Evolutionary conservation across 148 eudicot genomes (phyloP).

Genomic region (Vaccinium vitisidaea): DNA sequence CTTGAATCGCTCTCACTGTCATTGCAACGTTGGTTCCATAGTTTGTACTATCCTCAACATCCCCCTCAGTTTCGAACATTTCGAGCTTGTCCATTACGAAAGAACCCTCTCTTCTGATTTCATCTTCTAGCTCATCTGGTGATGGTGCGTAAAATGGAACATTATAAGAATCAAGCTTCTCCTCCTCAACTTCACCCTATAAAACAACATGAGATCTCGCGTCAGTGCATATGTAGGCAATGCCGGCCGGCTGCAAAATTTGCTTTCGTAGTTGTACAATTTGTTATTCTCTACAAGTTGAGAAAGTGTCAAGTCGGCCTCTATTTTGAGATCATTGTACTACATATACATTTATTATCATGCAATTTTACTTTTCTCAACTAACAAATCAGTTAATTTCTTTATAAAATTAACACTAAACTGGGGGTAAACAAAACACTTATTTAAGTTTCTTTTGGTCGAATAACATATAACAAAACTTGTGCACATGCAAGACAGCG

Average conservation of each 20-base stretch:
- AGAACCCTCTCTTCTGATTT: constrained; percentile 62
- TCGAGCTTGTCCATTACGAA: constrained; percentile 51
- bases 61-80: constrained; percentile 52
- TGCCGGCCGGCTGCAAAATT: neutral
- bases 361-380: neutral
- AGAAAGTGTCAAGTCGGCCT: neutral
- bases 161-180: constrained; percentile 67
- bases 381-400: no score
- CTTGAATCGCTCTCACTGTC: constrained; percentile 81
- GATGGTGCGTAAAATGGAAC: constrained; percentile 89
- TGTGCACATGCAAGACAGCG: no score
- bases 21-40: constrained; percentile 62
- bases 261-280: neutral
- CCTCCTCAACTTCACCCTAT: constrained; percentile 64
- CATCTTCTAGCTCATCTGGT: constrained; percentile 63
- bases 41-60: constrained; percentile 22
- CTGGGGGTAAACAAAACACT: no score
- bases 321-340: neutral
- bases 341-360: no score
- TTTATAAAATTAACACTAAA: no score
- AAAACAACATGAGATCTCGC: neutral
- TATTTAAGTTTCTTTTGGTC: no score
- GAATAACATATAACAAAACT: no score
- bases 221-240: neutral
- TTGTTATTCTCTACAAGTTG: neutral